Conservation (phyloP, 768 basidiomycete genomes). For the Termitomyces sp. region DNA sequence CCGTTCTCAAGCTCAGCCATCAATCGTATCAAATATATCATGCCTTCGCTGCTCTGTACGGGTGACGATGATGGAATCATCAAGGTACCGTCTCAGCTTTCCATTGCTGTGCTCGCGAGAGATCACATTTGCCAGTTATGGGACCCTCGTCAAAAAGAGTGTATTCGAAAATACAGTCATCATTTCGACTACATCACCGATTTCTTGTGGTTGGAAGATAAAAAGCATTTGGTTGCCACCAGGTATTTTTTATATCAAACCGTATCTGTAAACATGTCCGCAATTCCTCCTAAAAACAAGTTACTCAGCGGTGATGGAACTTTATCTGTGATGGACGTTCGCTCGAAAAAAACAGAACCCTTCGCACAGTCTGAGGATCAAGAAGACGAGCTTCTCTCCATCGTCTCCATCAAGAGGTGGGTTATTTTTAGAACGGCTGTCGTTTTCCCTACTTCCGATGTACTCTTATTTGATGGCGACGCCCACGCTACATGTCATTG, state of each 20-base stretch:
- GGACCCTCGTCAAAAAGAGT: slow-evolving; percentile 75
- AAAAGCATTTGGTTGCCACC: slow-evolving; percentile 81
- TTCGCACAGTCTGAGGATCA: slow-evolving; percentile 91
- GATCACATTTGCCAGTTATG: slow-evolving; percentile 60
- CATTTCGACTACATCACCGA: slow-evolving; percentile 96
- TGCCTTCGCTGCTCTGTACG: slow-evolving; percentile 71
- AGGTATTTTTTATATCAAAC: slow-evolving; percentile 48
- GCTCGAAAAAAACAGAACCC: slow-evolving; percentile 75
- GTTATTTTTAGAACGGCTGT: slow-evolving; percentile 6
- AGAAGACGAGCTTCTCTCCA: slow-evolving; percentile 89
- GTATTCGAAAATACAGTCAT: slow-evolving; percentile 69
- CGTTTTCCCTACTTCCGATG: slow-evolving; percentile 7
- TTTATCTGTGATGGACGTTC: slow-evolving; percentile 87
- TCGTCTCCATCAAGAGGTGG: slow-evolving; percentile 77
- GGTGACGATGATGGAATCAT: slow-evolving; percentile 95
- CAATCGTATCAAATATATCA: slow-evolving; percentile 76
- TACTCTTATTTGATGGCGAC: neutral
- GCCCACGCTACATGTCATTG: no score
- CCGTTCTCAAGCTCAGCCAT: slow-evolving; percentile 64
- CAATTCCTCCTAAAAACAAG: neutral
- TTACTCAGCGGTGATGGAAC: slow-evolving; percentile 82
- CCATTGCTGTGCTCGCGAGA: neutral
- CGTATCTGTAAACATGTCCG: neutral
- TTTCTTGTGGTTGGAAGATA: slow-evolving; percentile 82
- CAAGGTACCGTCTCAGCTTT: slow-evolving; percentile 52